These are phyloP conservation scores for Metarhizium brunneum DNA, from an alignment of 2,329 filamentous ascomycete species.

Conservation along the genomic window DNA sequence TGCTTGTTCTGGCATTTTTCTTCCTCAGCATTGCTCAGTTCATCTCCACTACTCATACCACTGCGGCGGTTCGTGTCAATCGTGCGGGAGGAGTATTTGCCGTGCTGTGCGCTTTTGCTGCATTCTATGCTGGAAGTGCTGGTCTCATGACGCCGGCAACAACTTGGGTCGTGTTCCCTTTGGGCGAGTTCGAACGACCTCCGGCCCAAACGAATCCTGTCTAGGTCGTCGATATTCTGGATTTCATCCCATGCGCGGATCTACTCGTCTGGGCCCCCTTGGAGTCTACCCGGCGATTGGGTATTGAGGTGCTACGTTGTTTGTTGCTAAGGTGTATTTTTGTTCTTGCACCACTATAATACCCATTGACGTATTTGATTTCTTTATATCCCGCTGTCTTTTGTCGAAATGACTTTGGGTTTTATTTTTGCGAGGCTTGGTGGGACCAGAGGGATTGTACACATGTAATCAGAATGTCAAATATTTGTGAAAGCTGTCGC, in stretches of 20 bases:
- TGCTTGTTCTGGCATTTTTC: constrained; percentile 48
- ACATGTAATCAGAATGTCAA: not conserved
- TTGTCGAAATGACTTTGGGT: too few relatives aligned
- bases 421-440: too few relatives aligned
- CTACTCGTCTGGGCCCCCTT: not conserved
- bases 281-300: too few relatives aligned
- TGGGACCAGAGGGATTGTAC: too few relatives aligned
- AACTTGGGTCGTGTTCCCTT: constrained; percentile 30
- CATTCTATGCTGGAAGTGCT: constrained; percentile 30
- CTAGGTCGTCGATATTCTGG: not conserved
- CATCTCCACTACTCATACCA: constrained; percentile 25
- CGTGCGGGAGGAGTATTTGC: constrained; percentile 29
- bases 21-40: constrained; percentile 51
- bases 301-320: not conserved
- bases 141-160: constrained; percentile 32
- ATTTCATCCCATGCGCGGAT: not conserved
- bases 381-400: too few relatives aligned
- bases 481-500: not conserved
- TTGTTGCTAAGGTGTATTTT: not conserved
- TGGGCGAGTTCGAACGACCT: constrained; percentile 23
- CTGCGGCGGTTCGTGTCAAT: constrained; percentile 34
- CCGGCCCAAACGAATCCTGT: not conserved
- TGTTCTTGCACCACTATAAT: not conserved
- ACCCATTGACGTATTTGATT: too few relatives aligned
- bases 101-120: constrained; percentile 24